Evolutionary conservation across 169 alveolate species (phyloP).

Genomic region (Eimeria acervulina): DNA sequence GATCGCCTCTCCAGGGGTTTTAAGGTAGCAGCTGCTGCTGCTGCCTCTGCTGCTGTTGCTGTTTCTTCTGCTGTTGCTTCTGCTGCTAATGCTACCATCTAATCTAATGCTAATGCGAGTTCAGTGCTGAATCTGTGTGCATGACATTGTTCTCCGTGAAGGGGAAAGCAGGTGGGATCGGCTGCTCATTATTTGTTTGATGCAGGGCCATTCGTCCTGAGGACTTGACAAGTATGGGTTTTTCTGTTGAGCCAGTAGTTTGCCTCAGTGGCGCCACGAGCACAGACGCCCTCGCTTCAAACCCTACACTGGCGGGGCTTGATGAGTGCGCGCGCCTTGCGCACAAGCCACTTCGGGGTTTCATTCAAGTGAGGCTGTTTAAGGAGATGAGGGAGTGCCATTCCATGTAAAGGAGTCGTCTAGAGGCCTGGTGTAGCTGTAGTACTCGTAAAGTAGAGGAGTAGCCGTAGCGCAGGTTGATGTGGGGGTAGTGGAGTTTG

Average conservation of each 20-base stretch:
- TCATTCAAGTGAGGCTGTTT: conserved; percentile 70
- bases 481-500: not conserved
- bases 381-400: no score
- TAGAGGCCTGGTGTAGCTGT: not conserved
- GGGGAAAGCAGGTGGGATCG: not conserved
- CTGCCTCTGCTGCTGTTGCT: no score
- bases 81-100: no score
- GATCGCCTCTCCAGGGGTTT: conserved; percentile 45
- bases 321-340: conserved; percentile 65
- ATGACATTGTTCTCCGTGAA: not conserved
- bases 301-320: conserved; percentile 71
- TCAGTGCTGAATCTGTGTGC: not conserved
- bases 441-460: no score
- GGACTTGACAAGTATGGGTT: conserved; percentile 52
- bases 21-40: not conserved
- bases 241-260: conserved; percentile 9
- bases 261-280: conserved; percentile 49
- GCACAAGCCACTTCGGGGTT: conserved; percentile 43
- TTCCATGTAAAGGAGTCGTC: not conserved
- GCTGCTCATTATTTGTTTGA: not conserved
- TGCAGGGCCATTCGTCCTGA: conserved; percentile 45
- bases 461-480: no score
- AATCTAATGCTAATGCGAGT: no score
- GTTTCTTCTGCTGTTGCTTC: not conserved
- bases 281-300: conserved; percentile 50